These are phyloP conservation scores for Diaporthe amygdali DNA, from an alignment of 2,329 filamentous ascomycete species.

Conservation along the genomic window DNA sequence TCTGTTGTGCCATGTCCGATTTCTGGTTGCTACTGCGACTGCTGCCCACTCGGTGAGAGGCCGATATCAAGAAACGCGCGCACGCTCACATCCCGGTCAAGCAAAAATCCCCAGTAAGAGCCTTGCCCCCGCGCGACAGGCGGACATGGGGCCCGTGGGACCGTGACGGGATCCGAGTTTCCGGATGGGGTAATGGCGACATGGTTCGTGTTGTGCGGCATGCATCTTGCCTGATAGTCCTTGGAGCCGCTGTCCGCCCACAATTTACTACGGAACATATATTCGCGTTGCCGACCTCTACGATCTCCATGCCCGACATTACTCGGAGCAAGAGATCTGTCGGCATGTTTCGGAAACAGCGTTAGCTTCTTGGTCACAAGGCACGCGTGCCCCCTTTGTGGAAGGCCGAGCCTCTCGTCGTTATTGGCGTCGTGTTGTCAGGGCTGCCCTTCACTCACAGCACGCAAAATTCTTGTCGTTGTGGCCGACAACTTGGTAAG, in stretches of 20 bases:
- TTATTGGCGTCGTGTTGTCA: not conserved
- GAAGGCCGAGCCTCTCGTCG: not conserved
- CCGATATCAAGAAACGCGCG: not conserved
- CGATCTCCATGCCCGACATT: no score
- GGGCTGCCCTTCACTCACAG: not conserved
- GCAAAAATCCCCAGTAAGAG: not conserved
- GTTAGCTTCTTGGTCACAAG: not conserved
- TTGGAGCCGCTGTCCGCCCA: not conserved
- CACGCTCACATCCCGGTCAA: not conserved
- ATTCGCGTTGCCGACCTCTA: not conserved
- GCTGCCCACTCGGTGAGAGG: not conserved
- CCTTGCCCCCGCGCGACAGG: not conserved
- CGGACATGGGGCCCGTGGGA: not conserved
- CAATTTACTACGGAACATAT: no score
- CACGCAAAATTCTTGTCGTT: no score
- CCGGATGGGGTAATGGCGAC: not conserved
- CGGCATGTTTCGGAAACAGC: not conserved
- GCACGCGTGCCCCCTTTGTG: not conserved
- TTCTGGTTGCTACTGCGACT: not conserved
- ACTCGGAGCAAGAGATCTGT: not conserved
- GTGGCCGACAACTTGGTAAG: not conserved
- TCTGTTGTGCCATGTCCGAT: constrained; percentile 1
- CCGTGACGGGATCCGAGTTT: not conserved
- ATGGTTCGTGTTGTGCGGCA: not conserved
- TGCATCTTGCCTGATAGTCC: not conserved